Conservation (phyloP, 139 green algal species). For the Chlorella sp. region DNA sequence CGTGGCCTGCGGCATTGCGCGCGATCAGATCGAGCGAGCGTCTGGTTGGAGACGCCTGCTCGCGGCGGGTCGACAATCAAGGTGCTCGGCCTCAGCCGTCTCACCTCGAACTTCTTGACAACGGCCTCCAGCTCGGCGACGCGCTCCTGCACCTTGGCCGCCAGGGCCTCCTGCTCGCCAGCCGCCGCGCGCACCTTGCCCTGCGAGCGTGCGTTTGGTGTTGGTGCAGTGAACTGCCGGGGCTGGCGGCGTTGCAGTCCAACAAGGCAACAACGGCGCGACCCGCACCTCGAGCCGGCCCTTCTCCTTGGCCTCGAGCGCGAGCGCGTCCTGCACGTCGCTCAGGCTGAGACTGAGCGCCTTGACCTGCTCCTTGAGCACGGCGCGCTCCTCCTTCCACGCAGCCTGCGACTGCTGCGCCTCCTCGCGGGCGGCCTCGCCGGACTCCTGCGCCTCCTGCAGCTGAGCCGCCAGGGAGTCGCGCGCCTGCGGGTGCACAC, state of each 20-base stretch:
- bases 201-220: too few species aligned
- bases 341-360: background rate
- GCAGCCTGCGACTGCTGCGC: background rate
- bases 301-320: background rate
- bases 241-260: too few species aligned
- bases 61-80: too few species aligned
- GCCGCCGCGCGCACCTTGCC: background rate
- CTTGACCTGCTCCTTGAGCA: conserved; percentile 5
- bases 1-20: conserved; percentile 7
- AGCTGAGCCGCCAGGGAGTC: too few species aligned
- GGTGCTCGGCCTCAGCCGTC: too few species aligned
- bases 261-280: too few species aligned
- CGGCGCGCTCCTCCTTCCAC: background rate
- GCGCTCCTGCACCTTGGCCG: background rate
- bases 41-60: too few species aligned
- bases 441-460: background rate
- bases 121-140: conserved; percentile 16
- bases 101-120: conserved; percentile 20
- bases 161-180: background rate
- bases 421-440: background rate
- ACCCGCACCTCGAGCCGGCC: conserved; percentile 2
- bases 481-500: too few species aligned
- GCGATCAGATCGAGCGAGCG: background rate
- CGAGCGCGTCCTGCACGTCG: background rate
- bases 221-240: too few species aligned